Evolutionary conservation across 257 asterid genomes (phyloP), one percentile per base, ranked within the genome.

Genomic region (Solanum chaucha): DNA sequence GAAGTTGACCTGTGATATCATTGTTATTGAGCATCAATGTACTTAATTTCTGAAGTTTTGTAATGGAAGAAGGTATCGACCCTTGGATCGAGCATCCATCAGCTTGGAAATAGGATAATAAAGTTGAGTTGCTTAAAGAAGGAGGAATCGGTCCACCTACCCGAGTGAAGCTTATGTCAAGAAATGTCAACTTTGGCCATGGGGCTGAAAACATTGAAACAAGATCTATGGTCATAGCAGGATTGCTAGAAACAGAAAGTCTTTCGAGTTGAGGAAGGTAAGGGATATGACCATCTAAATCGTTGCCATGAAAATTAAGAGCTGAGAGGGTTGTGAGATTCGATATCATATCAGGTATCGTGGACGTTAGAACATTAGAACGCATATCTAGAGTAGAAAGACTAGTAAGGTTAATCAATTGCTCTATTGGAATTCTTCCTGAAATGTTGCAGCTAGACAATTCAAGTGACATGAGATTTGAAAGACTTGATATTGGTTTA

Each of bases 1-100:
- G 88, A 51, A 86, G 64, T n/a, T 86, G 51, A 28, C 88, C 88
- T 8, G 85, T 58, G 26, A 86, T 86, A 17, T 86, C 15, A n/a
- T 86, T 75, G 30, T 22, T 17, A 36, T 36, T 75, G 8, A 86
- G 77, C 75, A 36, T 14, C 38, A 86, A 20, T 1, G 10, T 30
- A 13, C 71, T 44, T 59, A 86, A 36, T 38, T 51, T 86, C 61
- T 82, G 40, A 74, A 74, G 85, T 19, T 58, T 17, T 3, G 85
- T 86, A 22, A 86, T 3, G 0, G 88, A 74, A 72, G 78, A 86
- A 30, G 88, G 88, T 36, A 86, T 34, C 8, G 67, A 19, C 70
- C 88, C 88, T 55, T 86, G 88, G 71, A 86, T 86, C 17, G 85
- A 74, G 72, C 88, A 86, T 22, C 44, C 59, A 32, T 58, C 85